phyloP scores from a whole-genome alignment of 306 rosid genomes.

The Trifolium subterraneum region DNA sequence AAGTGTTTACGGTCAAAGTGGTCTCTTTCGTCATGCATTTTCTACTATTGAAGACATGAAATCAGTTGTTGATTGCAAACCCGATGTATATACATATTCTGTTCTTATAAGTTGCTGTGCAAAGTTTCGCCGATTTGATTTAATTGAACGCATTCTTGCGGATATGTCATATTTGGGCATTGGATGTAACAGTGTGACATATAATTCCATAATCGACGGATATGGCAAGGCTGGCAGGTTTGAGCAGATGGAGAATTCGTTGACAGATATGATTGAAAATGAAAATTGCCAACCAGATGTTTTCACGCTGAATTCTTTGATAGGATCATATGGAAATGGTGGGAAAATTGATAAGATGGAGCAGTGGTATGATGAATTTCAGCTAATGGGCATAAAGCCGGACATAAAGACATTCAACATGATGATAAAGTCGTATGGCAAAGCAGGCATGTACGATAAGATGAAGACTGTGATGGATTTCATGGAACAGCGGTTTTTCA shows the following conservation, averaged over 20 bases:
- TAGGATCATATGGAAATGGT: constrained; percentile 71
- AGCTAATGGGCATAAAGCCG: constrained; percentile 74
- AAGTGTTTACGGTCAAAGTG: constrained; percentile 77
- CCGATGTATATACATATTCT: constrained; percentile 76
- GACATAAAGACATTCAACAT: constrained; percentile 83
- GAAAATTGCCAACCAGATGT: constrained; percentile 73
- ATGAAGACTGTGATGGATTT: constrained; percentile 70
- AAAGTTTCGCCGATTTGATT: constrained; percentile 63
- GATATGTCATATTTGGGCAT: constrained; percentile 82
- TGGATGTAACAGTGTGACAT: constrained; percentile 65
- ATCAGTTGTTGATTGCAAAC: constrained; percentile 69
- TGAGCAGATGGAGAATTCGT: constrained; percentile 72
- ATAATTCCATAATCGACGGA: constrained; percentile 80
- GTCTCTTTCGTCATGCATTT: constrained; percentile 71
- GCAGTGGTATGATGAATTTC: constrained; percentile 92
- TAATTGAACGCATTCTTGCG: constrained; percentile 54
- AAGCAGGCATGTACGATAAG: constrained; percentile 70
- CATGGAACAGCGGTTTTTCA: constrained; percentile 76
- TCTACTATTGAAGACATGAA: constrained; percentile 79
- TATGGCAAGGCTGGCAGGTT: constrained; percentile 84
- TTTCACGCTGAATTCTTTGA: constrained; percentile 75
- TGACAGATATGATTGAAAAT: constrained; percentile 82
- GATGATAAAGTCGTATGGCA: constrained; percentile 83
- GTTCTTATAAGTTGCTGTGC: constrained; percentile 72
- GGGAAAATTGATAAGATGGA: constrained; percentile 83